These are phyloP conservation scores for Ulvella scutata DNA, from an alignment of 139 green algal species.

Conservation along the genomic window DNA sequence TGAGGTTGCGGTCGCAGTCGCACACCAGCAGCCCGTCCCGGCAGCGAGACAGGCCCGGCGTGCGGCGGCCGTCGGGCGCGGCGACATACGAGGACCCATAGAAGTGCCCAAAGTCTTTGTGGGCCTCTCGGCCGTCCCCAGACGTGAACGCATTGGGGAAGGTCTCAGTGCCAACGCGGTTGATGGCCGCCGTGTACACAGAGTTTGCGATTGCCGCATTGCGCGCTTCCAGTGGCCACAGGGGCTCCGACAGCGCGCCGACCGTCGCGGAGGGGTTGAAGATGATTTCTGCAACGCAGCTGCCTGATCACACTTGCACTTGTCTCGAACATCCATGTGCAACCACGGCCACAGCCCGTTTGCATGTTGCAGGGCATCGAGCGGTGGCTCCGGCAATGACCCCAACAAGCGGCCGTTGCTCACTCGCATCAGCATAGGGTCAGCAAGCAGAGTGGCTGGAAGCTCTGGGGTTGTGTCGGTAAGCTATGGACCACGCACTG, in stretches of 20 bases:
- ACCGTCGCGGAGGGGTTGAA: constrained; percentile 96
- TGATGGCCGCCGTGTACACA: constrained; percentile 70
- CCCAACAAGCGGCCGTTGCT: no score
- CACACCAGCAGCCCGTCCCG: constrained; percentile 75
- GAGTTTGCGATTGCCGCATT: constrained; percentile 81
- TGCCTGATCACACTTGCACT: background rate
- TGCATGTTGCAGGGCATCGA: background rate
- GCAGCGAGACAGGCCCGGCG: constrained; percentile 44
- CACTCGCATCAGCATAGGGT: no score
- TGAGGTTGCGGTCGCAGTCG: constrained; percentile 88
- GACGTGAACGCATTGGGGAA: constrained; percentile 91
- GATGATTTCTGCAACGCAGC: constrained; percentile 55
- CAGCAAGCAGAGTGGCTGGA: no score
- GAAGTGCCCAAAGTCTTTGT: constrained; percentile 84
- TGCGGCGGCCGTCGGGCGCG: constrained; percentile 76
- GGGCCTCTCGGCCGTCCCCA: constrained; percentile 75
- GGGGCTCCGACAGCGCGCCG: constrained; percentile 67
- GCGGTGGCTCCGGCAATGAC: no score
- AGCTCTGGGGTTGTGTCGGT: no score
- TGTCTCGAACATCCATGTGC: background rate
- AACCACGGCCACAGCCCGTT: background rate
- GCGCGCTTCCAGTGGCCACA: constrained; percentile 74
- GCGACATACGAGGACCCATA: constrained; percentile 90
- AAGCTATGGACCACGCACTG: no score
- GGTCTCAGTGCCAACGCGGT: constrained; percentile 84